Percentiles rank a stretch among this genome's conserved stretches.
phyloP scores from a whole-genome alignment of 2,329 filamentous ascomycete species.

The Sarocladium strictum region DNA sequence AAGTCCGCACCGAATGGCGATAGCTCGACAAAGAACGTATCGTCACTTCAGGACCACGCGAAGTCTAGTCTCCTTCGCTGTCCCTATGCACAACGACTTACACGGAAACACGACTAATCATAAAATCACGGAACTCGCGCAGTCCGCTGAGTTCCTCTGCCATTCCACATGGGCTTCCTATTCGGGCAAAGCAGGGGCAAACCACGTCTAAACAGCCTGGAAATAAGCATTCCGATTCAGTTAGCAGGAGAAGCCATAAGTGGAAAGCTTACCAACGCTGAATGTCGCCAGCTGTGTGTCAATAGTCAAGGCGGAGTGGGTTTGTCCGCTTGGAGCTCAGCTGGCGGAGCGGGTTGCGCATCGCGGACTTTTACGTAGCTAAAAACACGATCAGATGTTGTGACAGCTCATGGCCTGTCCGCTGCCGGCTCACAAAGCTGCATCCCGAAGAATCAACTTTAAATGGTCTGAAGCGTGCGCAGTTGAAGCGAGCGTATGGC shows the following conservation, averaged over 20 bases:
- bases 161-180: not conserved
- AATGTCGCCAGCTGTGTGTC: no score
- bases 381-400: no score
- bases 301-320: not conserved
- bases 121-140: not conserved
- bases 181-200: not conserved
- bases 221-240: not conserved
- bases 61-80: not conserved
- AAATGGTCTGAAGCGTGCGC: no score
- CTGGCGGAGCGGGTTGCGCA: not conserved
- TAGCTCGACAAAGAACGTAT: not conserved
- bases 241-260: not conserved
- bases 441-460: no score
- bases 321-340: not conserved
- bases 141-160: not conserved
- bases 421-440: no score
- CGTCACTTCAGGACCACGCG: not conserved
- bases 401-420: no score
- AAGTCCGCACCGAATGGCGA: not conserved
- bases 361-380: constrained; percentile 1
- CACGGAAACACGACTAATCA: not conserved
- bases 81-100: not conserved
- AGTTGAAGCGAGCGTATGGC: no score
- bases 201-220: not conserved
- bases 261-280: not conserved